Percentiles rank a stretch among this genome's conserved stretches.
These are phyloP conservation scores for Triangularia setosa DNA, from an alignment of 2,329 filamentous ascomycete genomes.

Conservation along the genomic window DNA sequence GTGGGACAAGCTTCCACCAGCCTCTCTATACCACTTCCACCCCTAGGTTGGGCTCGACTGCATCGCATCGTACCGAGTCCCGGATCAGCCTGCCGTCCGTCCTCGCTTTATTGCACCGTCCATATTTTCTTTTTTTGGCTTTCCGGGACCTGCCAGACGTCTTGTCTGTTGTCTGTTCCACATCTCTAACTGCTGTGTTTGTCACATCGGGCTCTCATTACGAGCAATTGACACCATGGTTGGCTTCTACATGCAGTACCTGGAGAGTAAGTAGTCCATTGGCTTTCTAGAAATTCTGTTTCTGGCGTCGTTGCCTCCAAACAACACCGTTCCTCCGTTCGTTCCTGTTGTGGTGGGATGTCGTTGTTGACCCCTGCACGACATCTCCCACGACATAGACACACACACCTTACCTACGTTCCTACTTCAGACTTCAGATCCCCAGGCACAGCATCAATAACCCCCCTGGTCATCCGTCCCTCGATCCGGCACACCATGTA, in stretches of 20 bases:
- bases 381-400: conserved; percentile 31
- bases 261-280: conserved; percentile 62
- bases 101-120: conserved; percentile 21
- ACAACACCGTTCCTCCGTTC: conserved; percentile 15
- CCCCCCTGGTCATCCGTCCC: conserved; percentile 14
- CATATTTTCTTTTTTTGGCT: conserved; percentile 22
- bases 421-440: conserved; percentile 21
- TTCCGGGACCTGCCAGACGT: not conserved
- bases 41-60: conserved; percentile 54
- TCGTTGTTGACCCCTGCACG: conserved; percentile 27
- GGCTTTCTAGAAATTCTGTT: conserved; percentile 10
- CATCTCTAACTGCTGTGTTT: conserved; percentile 7
- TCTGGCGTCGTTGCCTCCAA: conserved; percentile 1
- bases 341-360: conserved; percentile 23
- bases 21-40: conserved; percentile 28
- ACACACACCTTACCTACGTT: conserved; percentile 24
- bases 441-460: conserved; percentile 15
- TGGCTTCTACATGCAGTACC: conserved; percentile 68
- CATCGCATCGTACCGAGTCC: conserved; percentile 38
- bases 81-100: conserved; percentile 32
- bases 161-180: conserved; percentile 19
- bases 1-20: conserved; percentile 37
- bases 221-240: conserved; percentile 45
- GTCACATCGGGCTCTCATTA: conserved; percentile 24
- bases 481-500: conserved; percentile 15